Evolutionary conservation across 1,284 basidiomycete species (phyloP).

Genomic region (Ceratobasidium sp.): DNA sequence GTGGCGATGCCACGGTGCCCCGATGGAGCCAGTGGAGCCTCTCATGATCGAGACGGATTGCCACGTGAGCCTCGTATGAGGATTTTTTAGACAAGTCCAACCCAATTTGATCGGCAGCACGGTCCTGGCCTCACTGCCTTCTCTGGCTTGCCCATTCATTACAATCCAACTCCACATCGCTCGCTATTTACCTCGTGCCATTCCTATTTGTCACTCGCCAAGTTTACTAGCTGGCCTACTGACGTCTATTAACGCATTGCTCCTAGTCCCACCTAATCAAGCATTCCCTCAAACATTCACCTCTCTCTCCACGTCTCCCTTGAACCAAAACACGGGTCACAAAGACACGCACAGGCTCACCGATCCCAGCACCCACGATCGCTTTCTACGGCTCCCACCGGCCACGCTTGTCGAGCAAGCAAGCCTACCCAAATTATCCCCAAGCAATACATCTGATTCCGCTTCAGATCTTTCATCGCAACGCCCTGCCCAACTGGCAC

Average conservation of each 20-base stretch:
- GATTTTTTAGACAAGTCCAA: neutral
- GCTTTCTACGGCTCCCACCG: constrained; percentile 14
- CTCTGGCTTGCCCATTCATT: constrained; percentile 14
- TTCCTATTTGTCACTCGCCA: neutral
- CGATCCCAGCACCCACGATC: constrained; percentile 10
- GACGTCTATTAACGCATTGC: constrained; percentile 24
- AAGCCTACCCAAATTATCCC: constrained; percentile 1
- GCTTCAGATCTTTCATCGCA: constrained; percentile 5
- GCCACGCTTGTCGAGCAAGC: constrained; percentile 30
- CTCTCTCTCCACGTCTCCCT: constrained; percentile 22
- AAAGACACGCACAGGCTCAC: constrained; percentile 14
- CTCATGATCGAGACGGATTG: too few relatives aligned
- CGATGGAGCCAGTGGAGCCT: neutral
- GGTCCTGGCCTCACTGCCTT: constrained; percentile 14
- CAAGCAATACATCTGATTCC: constrained; percentile 7
- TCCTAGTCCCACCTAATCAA: constrained; percentile 17
- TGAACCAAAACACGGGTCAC: constrained; percentile 1
- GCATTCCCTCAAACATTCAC: constrained; percentile 30
- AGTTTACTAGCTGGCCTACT: neutral
- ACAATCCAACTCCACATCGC: constrained; percentile 2
- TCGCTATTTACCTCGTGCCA: constrained; percentile 5
- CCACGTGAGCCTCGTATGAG: neutral
- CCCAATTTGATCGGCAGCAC: neutral
- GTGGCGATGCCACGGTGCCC: neutral
- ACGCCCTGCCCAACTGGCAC: neutral